Evolutionary conservation across 345 rosid genomes (phyloP).

Genomic region (Euphorbia lathyris): DNA sequence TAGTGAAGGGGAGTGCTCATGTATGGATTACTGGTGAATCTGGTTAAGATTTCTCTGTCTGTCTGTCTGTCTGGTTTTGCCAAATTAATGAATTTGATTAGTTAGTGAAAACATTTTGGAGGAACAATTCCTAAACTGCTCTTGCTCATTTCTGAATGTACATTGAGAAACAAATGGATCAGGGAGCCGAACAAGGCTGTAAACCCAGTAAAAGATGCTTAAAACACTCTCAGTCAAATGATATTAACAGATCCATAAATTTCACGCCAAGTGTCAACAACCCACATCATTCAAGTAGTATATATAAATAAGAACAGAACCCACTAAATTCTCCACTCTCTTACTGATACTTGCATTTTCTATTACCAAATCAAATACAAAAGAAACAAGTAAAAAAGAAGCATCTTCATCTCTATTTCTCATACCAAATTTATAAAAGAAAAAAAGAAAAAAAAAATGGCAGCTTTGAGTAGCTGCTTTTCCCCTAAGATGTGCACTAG

Average conservation of each 20-base stretch:
- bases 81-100: background rate
- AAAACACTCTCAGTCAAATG: slow-evolving; percentile 5
- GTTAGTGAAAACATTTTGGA: too few relatives aligned
- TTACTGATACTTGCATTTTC: background rate
- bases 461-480: slow-evolving; percentile 22
- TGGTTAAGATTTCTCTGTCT: background rate
- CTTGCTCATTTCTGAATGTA: too few relatives aligned
- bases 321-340: background rate
- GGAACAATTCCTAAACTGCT: too few relatives aligned
- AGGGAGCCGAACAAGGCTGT: background rate
- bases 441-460: slow-evolving; percentile 10
- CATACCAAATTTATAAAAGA: too few relatives aligned
- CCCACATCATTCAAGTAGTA: background rate
- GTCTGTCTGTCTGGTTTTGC: background rate
- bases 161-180: slow-evolving; percentile 8
- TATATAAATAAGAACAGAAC: slow-evolving; percentile 3
- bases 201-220: slow-evolving; percentile 11
- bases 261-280: slow-evolving; percentile 16
- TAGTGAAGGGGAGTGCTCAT: slow-evolving; percentile 57
- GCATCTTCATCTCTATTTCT: background rate
- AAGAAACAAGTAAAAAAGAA: background rate
- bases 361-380: background rate
- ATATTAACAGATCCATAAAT: background rate
- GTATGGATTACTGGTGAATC: slow-evolving; percentile 64
- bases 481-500: slow-evolving; percentile 10